phyloP scores from a whole-genome alignment of 164 flowering plant species.

The Tetrastigma voinierianum region DNA sequence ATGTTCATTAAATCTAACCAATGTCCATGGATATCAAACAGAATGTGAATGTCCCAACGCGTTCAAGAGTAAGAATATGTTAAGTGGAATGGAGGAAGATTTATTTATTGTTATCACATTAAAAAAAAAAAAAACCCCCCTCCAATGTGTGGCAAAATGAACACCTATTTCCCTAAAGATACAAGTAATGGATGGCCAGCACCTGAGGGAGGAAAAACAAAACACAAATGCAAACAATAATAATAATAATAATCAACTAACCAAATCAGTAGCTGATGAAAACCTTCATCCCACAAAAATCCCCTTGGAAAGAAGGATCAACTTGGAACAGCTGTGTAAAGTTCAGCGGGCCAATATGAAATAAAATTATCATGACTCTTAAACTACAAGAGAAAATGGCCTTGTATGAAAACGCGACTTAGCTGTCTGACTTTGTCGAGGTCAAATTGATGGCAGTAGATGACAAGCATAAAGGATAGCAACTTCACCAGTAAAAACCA shows the following conservation, averaged over 20 bases:
- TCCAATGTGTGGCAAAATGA: not conserved
- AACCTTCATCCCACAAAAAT: slow-evolving; percentile 99
- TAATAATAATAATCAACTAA: slow-evolving; percentile 29
- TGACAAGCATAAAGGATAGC: not conserved
- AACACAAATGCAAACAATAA: slow-evolving; percentile 1
- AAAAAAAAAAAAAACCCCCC: too few relatives aligned
- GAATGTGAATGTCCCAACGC: slow-evolving; percentile 91
- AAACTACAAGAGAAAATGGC: slow-evolving; percentile 48
- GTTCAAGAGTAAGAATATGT: slow-evolving; percentile 17
- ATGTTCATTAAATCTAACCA: slow-evolving; percentile 93
- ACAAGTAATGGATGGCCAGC: not conserved
- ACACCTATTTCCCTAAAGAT: slow-evolving; percentile 2
- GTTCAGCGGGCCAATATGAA: slow-evolving; percentile 96
- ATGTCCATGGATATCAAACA: slow-evolving; percentile 81
- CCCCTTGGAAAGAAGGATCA: slow-evolving; percentile 96
- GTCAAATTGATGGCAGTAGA: not conserved
- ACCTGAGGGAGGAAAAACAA: not conserved
- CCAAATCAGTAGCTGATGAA: slow-evolving; percentile 96
- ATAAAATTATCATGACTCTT: slow-evolving; percentile 41
- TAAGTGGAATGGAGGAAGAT: too few relatives aligned
- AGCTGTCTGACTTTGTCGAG: slow-evolving; percentile 18
- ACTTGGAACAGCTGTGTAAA: slow-evolving; percentile 92
- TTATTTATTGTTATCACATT: too few relatives aligned
- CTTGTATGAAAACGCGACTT: too few relatives aligned
- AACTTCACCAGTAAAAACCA: not conserved